Base-by-base conservation (phyloP, 2,329 filamentous ascomycete species). In the Penicillium sp. region DNA sequence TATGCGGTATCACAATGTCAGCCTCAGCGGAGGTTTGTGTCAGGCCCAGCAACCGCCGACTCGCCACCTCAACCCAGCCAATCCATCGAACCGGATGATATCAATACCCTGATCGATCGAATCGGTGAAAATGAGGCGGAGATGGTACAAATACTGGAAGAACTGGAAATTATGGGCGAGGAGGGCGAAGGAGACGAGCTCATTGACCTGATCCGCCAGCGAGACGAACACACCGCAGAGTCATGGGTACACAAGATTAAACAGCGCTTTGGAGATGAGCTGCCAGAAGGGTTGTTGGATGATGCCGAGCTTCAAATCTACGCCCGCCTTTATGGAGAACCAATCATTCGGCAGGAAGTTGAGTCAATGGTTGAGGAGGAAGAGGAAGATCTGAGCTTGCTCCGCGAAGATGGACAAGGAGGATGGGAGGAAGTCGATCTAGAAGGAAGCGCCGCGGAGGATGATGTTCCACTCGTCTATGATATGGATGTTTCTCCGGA, bases 301-400 rank as follows among this genome's bases (percentile, higher is more conserved):
- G 80, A 82, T 1, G 83, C 89, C 53, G 92, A 96, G 72, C 87
- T 89, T 67, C 79, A 78, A 48, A 77, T 96, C 0, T 96, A 96
- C 73, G 86, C 89, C 69, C 82, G 91, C 62, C 77, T 96, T 17
- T 97, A 94, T 72, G 93, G 93, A 1, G 81, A 87, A 35, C 91
- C 92, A 2, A 71, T 90, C 1, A 51, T 70, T 9, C 56, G 49
- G 12, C 55, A 73, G 49, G 69, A 63, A 41, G 21, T 33, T 6
- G 64, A 67, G 5, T 60, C 73, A 39, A 67, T 71, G 7, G 49
- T 67, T 2, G 63, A 71, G 12, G 65, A 67, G 36, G 19, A 31
- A 31, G 65, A 69, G 17, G 70, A 72, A 36, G 64, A 73, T n/a
- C 44, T 63, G 12, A 64, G 65, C 47, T 62, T 79, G 19, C 73